phyloP scores from a whole-genome alignment of 805 yeast species.

The Hanseniaspora thailandica region DNA sequence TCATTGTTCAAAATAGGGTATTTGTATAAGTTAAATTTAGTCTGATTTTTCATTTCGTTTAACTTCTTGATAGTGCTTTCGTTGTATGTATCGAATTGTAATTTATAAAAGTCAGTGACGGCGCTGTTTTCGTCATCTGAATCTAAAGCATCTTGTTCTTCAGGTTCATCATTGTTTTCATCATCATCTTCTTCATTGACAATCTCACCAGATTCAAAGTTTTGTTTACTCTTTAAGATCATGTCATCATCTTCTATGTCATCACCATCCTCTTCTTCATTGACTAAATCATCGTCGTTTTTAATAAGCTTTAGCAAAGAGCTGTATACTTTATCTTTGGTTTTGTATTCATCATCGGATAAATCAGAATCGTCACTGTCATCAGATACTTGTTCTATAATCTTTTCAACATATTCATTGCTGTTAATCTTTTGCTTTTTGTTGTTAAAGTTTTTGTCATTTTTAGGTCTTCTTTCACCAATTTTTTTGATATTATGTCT shows the following conservation, averaged over 20 bases:
- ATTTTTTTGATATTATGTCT: constrained; percentile 42
- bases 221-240: background rate
- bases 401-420: background rate
- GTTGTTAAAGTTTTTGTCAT: constrained; percentile 18
- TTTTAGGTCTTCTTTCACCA: constrained; percentile 27
- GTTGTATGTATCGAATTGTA: constrained; percentile 51
- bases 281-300: constrained; percentile 21
- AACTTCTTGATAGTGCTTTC: constrained; percentile 31
- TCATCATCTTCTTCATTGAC: constrained; percentile 16
- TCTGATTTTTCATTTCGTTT: constrained; percentile 23
- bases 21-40: constrained; percentile 15
- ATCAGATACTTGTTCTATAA: constrained; percentile 16
- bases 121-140: constrained; percentile 28
- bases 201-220: background rate
- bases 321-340: constrained; percentile 43
- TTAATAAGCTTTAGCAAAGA: constrained; percentile 54
- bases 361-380: constrained; percentile 18
- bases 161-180: constrained; percentile 21
- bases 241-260: constrained; percentile 6
- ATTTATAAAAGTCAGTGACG: constrained; percentile 59
- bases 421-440: background rate
- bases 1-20: constrained; percentile 12
- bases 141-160: constrained; percentile 25
- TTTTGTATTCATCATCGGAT: constrained; percentile 21
- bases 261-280: constrained; percentile 20